These are phyloP conservation scores for Colletotrichum karsti DNA, from an alignment of 2,329 filamentous ascomycete species.

Conservation along the genomic window DNA sequence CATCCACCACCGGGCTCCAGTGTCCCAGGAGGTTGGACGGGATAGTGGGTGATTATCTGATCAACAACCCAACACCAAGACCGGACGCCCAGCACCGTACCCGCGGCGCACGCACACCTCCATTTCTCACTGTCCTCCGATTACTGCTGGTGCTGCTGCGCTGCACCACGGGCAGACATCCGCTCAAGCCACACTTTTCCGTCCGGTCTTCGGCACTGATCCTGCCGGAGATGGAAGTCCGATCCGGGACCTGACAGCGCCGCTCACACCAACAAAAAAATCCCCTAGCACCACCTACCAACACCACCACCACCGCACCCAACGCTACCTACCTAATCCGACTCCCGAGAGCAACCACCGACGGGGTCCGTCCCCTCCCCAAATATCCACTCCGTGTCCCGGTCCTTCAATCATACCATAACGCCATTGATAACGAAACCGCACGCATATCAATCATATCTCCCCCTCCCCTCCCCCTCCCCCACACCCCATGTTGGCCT, in stretches of 20 bases:
- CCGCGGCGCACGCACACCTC: not conserved
- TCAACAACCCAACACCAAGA: not conserved
- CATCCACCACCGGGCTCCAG: not conserved
- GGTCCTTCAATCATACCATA: constrained; percentile 18
- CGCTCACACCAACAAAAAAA: not conserved
- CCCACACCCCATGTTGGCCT: constrained; percentile 26
- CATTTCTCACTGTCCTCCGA: not conserved
- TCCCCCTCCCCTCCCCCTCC: constrained; percentile 32
- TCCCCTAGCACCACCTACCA: not conserved
- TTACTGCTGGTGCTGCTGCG: not conserved
- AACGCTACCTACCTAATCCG: constrained; percentile 3
- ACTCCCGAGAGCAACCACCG: constrained; percentile 23
- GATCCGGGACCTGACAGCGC: constrained; percentile 19
- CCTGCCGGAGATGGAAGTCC: constrained; percentile 26
- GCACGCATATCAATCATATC: constrained; percentile 17
- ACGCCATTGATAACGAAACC: constrained; percentile 24
- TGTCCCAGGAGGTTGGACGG: not conserved
- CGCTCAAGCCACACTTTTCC: constrained; percentile 29
- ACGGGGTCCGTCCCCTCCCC: constrained; percentile 23
- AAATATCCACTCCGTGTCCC: constrained; percentile 25
- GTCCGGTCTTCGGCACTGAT: constrained; percentile 29
- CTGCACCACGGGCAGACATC: not conserved
- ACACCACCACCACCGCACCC: not conserved
- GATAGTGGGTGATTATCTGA: not conserved
- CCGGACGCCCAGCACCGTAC: not conserved